phyloP scores from a whole-genome alignment of 805 yeast species.

The Saturnispora ahearnii region DNA sequence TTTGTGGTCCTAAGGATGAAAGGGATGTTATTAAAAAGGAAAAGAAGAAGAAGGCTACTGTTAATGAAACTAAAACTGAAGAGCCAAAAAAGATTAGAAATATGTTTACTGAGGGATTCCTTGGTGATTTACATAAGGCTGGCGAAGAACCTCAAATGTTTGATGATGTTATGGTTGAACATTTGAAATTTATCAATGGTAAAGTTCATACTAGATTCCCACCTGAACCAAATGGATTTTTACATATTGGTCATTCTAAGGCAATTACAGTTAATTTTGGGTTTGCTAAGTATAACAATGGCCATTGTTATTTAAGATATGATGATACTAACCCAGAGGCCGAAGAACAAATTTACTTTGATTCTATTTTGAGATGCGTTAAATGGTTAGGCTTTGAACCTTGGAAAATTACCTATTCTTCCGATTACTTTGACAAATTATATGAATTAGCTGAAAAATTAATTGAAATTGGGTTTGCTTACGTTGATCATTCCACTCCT shows the following conservation, averaged over 20 bases:
- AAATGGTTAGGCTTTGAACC: conserved; percentile 93
- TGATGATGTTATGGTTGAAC: conserved; percentile 78
- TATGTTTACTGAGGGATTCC: conserved; percentile 92
- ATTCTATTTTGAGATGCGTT: conserved; percentile 74
- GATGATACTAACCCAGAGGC: conserved; percentile 99
- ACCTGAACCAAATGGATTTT: conserved; percentile 96
- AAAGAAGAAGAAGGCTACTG: conserved; percentile 42
- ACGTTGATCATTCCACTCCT: conserved; percentile 87
- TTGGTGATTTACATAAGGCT: conserved; percentile 90
- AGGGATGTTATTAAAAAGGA: conserved; percentile 78
- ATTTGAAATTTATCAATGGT: conserved; percentile 69
- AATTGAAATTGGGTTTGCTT: conserved; percentile 64
- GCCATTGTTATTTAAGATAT: conserved; percentile 83
- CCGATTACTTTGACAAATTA: conserved; percentile 86
- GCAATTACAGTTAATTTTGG: conserved; percentile 98
- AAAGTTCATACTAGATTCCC: conserved; percentile 92
- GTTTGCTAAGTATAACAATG: conserved; percentile 80
- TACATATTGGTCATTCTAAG: conserved; percentile 96
- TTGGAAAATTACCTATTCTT: conserved; percentile 90
- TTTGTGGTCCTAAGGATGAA: conserved; percentile 93
- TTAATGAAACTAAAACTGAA: conserved; percentile 13
- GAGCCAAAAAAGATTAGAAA: conserved; percentile 37
- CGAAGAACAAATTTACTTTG: conserved; percentile 87
- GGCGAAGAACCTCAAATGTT: conserved; percentile 90
- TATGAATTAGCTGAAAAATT: conserved; percentile 83